These are phyloP conservation scores for Mallotus repandus DNA, from an alignment of 441 rosid genomes.

Conservation along the genomic window DNA sequence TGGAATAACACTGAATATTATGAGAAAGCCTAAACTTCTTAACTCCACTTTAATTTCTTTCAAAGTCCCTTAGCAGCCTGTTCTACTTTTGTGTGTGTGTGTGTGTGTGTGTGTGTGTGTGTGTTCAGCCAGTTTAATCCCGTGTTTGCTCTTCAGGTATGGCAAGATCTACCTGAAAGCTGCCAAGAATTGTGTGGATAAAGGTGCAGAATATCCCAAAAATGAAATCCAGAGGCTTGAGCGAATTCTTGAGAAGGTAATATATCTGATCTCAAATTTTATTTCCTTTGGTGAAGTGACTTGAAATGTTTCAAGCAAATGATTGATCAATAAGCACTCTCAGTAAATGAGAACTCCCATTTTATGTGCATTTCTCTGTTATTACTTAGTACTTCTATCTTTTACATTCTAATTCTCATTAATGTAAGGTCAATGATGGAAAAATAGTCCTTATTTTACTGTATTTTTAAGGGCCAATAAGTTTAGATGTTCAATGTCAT, in stretches of 20 bases:
- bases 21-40: background rate
- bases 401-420: background rate
- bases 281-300: background rate
- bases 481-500: background rate
- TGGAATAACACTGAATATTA: background rate
- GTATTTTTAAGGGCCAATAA: background rate
- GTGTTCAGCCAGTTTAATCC: background rate
- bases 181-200: slow-evolving; percentile 66
- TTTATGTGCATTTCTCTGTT: background rate
- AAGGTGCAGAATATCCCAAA: slow-evolving; percentile 69
- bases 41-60: background rate
- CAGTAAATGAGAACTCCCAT: background rate
- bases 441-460: background rate
- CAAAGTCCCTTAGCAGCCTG: background rate
- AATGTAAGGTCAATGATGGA: background rate
- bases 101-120: background rate
- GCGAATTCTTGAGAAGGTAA: slow-evolving; percentile 84
- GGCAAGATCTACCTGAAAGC: slow-evolving; percentile 77
- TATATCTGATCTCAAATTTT: background rate
- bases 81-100: background rate
- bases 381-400: background rate
- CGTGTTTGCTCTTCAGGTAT: slow-evolving; percentile 37
- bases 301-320: background rate
- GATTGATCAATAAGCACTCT: background rate
- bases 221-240: slow-evolving; percentile 79